A percentile compares a stretch with the other conserved stretches of the same genome.
Evolutionary conservation across 805 yeast species (phyloP).

Genomic region (Nakazawaea anatomiae): DNA sequence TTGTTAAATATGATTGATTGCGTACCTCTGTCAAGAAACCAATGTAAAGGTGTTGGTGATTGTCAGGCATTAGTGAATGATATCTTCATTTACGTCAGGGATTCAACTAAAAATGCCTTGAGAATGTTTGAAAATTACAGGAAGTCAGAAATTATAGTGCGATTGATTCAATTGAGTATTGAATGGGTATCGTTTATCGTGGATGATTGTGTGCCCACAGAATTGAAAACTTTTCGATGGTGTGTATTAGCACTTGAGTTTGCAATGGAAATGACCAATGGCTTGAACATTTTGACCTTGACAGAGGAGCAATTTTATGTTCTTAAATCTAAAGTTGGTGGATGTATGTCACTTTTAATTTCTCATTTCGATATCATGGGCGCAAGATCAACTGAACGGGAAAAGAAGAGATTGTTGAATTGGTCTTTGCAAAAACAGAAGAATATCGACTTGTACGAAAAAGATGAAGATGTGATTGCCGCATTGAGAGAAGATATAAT

Average conservation of each 20-base stretch:
- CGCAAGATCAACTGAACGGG: slow-evolving; percentile 77
- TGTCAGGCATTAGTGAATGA: slow-evolving; percentile 75
- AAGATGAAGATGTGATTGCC: slow-evolving; percentile 46
- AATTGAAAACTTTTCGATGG: slow-evolving; percentile 89
- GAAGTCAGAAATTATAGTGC: slow-evolving; percentile 63
- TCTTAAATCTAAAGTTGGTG: slow-evolving; percentile 79
- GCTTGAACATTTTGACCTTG: slow-evolving; percentile 79
- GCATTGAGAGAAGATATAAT: slow-evolving; percentile 64
- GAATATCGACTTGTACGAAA: slow-evolving; percentile 48
- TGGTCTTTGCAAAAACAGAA: slow-evolving; percentile 50
- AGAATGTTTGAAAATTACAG: slow-evolving; percentile 57
- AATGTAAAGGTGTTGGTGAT: slow-evolving; percentile 52
- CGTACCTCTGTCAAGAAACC: slow-evolving; percentile 43
- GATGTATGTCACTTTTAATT: slow-evolving; percentile 88
- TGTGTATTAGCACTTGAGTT: slow-evolving; percentile 93
- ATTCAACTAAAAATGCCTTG: slow-evolving; percentile 70
- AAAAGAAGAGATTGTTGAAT: slow-evolving; percentile 47
- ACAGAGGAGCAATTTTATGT: slow-evolving; percentile 69
- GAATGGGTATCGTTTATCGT: slow-evolving; percentile 92
- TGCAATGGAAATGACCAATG: slow-evolving; percentile 91
- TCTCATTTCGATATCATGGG: slow-evolving; percentile 99
- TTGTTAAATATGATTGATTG: slow-evolving; percentile 60
- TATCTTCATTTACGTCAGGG: slow-evolving; percentile 72
- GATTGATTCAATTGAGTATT: slow-evolving; percentile 68
- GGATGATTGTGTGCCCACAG: slow-evolving; percentile 93